phyloP scores from a whole-genome alignment of 2,329 filamentous ascomycete species.

The Knoxdaviesia capensis region DNA sequence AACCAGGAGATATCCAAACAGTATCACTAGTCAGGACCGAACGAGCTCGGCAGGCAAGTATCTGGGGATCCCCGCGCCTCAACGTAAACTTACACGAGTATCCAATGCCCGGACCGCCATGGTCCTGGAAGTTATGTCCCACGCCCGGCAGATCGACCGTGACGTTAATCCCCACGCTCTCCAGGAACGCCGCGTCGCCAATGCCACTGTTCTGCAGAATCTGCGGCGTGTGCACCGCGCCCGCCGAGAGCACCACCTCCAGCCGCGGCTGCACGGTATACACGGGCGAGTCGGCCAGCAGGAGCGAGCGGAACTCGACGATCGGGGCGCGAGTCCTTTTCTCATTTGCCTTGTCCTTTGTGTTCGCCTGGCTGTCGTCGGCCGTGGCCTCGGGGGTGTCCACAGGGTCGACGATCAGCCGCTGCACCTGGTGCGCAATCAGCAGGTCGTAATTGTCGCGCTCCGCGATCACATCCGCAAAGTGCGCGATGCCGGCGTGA shows the following conservation, averaged over 20 bases:
- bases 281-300: conserved; percentile 6
- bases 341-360: too few relatives aligned
- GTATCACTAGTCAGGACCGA: too few relatives aligned
- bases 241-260: conserved; percentile 26
- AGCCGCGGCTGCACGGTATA: conserved; percentile 6
- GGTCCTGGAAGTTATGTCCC: conserved; percentile 37
- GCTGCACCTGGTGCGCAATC: conserved; percentile 11
- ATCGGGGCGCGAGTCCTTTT: conserved; percentile 2
- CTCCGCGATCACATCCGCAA: conserved; percentile 8
- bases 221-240: conserved; percentile 27
- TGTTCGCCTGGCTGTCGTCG: too few relatives aligned
- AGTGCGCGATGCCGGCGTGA: conserved; percentile 12
- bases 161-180: conserved; percentile 18
- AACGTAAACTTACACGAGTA: conserved; percentile 6
- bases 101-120: conserved; percentile 15
- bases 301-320: conserved; percentile 8
- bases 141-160: conserved; percentile 31
- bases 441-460: conserved; percentile 9
- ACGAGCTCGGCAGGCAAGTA: too few relatives aligned
- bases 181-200: conserved; percentile 18
- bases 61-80: too few relatives aligned
- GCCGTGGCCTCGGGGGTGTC: conserved; percentile 3
- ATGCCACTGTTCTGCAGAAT: conserved; percentile 29
- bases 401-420: conserved; percentile 8
- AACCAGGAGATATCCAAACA: too few relatives aligned